These are phyloP conservation scores for Nepenthes alata DNA, from an alignment of 179 eudicot species.

Conservation along the genomic window DNA sequence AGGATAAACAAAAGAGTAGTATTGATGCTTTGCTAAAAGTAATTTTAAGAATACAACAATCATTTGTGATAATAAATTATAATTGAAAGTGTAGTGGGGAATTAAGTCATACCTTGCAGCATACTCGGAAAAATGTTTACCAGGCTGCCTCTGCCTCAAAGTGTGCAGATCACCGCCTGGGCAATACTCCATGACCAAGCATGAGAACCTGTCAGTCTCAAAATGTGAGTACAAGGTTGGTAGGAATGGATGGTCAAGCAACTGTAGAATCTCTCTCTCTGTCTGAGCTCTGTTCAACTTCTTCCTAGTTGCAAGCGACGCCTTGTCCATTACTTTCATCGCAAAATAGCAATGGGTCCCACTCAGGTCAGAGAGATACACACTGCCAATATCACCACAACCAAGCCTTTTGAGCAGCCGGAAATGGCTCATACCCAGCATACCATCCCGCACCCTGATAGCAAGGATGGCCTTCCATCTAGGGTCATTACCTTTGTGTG, in stretches of 20 bases:
- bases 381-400: constrained; percentile 85
- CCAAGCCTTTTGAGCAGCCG: constrained; percentile 63
- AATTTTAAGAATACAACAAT: too few species aligned
- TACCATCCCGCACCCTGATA: constrained; percentile 52
- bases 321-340: constrained; percentile 92
- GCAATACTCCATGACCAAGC: constrained; percentile 88
- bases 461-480: constrained; percentile 87
- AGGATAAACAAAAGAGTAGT: too few species aligned
- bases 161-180: constrained; percentile 89
- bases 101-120: constrained; percentile 56
- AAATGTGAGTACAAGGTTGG: constrained; percentile 86
- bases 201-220: constrained; percentile 79
- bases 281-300: constrained; percentile 75
- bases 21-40: too few species aligned
- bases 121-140: constrained; percentile 80
- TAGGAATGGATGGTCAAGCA: constrained; percentile 83
- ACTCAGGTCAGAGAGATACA: constrained; percentile 70
- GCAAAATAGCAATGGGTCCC: constrained; percentile 74
- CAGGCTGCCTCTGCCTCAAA: constrained; percentile 73
- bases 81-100: neutral
- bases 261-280: constrained; percentile 77
- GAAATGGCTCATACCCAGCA: constrained; percentile 80
- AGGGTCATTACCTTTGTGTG: constrained; percentile 85
- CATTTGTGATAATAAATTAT: neutral
- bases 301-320: constrained; percentile 73